These are phyloP conservation scores for Rubroshorea leprosula DNA, from an alignment of 345 rosid genomes.

Conservation along the genomic window DNA sequence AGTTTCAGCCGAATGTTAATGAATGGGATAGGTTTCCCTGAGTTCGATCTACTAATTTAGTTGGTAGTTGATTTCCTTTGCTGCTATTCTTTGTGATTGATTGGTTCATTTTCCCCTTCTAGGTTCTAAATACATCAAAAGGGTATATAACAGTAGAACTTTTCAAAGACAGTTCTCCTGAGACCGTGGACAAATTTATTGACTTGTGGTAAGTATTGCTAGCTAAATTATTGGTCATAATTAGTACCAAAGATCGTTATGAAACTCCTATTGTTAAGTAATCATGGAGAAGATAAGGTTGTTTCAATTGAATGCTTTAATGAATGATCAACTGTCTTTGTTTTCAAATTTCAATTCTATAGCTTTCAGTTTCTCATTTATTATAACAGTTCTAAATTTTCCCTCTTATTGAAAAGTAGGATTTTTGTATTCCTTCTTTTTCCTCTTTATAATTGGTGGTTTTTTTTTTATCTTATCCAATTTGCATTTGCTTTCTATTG, in stretches of 20 bases:
- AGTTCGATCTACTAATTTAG: too few species aligned
- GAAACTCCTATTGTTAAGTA: not conserved
- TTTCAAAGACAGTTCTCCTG: constrained; percentile 54
- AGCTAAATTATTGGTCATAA: not conserved
- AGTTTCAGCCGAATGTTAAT: too few species aligned
- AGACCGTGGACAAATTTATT: constrained; percentile 53
- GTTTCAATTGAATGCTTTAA: not conserved
- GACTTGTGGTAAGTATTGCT: constrained; percentile 37
- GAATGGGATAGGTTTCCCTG: too few species aligned
- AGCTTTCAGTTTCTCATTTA: too few species aligned
- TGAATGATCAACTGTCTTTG: not conserved
- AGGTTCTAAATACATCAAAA: constrained; percentile 61
- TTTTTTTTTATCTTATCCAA: too few species aligned
- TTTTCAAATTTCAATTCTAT: not conserved
- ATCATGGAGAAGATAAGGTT: not conserved
- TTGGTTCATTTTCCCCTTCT: constrained; percentile 3
- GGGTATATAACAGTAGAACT: constrained; percentile 60
- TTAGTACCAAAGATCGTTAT: not conserved
- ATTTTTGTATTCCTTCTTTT: not conserved
- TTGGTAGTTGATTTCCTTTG: not conserved
- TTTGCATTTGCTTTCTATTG: not conserved
- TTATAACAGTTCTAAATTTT: not conserved
- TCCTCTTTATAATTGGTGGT: too few species aligned
- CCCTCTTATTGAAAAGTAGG: too few species aligned
- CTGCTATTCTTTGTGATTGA: not conserved